Evolutionary conservation across 2,329 filamentous ascomycete species (phyloP), one percentile per base, ranked within the genome.

Genomic region (Xylaria sp.): DNA sequence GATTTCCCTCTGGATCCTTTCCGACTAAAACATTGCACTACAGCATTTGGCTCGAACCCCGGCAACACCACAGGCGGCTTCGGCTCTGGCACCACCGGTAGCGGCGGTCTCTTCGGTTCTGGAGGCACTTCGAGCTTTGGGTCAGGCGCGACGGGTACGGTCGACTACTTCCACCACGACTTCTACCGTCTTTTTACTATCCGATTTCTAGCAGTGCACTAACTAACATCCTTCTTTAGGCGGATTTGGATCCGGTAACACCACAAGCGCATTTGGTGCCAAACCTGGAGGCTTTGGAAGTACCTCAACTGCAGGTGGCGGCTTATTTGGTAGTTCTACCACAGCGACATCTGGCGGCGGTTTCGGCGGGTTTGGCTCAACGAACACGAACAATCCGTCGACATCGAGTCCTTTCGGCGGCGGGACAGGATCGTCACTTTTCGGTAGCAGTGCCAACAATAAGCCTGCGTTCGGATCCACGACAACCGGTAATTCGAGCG

Each of bases 391-490:
- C 48, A 79, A 79, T 62, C 79, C 83, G 13, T 76, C 77, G n/a
- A 75, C 78, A 8, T 73, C 77, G 20, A 82, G 80, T 70, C 79
- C 81, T 34, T 81, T 82, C 51, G 82, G 82, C 63, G 79, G 79
- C 37, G 66, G 73, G 3, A 41, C 69, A 4, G 65, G 69, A n/a
- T 55, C 63, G 34, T 76, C 76, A 4, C 74, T 79, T 34, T 79
- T 79, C 63, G 77, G 77, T 41, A 73, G 58, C 62, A 73, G 39
- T 54, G 66, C 63, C n/a, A 52, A 57, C 50, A 83, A 88, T 48
- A 83, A 88, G 76, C 79, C 86, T 28, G 82, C 80, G 46, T 90
- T 90, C 73, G 87, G 86, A 31, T 66, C 80, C 48, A 58, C 80
- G 13, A 80, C 80, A 28, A 81, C 82, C 25, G 84, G 84, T 28